Base-by-base conservation (phyloP, 2,329 filamentous ascomycete genomes). In the Fusarium chuoi region DNA sequence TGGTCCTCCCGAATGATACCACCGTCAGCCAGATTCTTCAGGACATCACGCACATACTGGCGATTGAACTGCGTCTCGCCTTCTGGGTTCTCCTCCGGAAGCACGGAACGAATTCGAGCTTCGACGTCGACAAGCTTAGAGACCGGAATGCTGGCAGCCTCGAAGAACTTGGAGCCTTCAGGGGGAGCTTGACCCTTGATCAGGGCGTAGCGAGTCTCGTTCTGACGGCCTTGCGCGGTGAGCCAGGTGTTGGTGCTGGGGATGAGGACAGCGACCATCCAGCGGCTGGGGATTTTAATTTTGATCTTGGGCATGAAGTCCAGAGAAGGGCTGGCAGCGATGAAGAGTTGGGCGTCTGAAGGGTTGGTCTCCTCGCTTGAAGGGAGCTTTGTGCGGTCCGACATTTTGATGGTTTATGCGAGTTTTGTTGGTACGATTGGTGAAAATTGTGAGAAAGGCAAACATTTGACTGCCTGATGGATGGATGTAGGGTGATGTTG, bases 71-170 rank as follows among this genome's bases (percentile, higher is more conserved):
- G 28, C 6, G 6, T 5, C 24, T 56, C 26, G 6, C 20, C 45
- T 1, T 18, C 7, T 4, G 30, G 24, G 9, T 48, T 22, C 7
- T 46, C 22, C 2, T n/a, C 36, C 0, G 22, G 24, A 10, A 12
- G 8, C 2, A 35, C 22, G 2, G 42, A 30, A 4, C 26, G n/a
- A 38, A 33, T 26, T 2, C n/a, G 8, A 12, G 30, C 28, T 4
- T 48, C 7, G 9, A 62, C 18, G 17, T 24, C 7, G 6, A 6
- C 5, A 13, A 66, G 8, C 7, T 22, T 8, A 20, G 11, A 18
- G 18, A 15, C 7, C 6, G 39, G 38, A 9, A 65, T 20, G 1
- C 6, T 46, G 3, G n/a, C 15, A 28, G n/a, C 20, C 15, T 42
- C 15, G 1, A 41, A 42, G 8, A 41, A 14, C 26, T 42, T 41